Evolutionary conservation across 345 rosid genomes (phyloP), one percentile per base, ranked within the genome.

Genomic region (Populus pruinosa): DNA sequence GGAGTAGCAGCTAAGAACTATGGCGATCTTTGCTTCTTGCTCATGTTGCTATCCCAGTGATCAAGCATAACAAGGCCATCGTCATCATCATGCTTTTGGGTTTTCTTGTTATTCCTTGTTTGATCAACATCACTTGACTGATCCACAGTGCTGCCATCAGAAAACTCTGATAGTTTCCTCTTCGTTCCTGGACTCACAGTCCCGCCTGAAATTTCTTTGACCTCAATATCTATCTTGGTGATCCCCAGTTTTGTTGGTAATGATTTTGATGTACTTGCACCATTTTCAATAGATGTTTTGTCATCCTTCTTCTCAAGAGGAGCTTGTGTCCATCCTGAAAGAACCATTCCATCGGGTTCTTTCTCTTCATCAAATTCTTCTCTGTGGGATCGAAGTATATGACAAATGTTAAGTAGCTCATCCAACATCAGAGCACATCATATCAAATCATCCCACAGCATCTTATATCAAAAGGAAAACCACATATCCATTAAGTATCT

Each of bases 341-440:
- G 97, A 76, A 92, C 86, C 99, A 96, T 92, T 82, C 90, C 97
- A 83, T 96, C 99, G 1, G 98, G 97, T 85, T 96, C 99, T 80
- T 91, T 93, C 85, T 96, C 99, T 82, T 90, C 94, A 5, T 96
- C 97, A 76, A 96, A 96, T 72, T 90, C 93, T 72, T 92, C 98
- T 86, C 99, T 96, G 88, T 21, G 4, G 77, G 59, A 69, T 49
- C 8, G 39, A 74, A 67, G 11, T 8, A 16, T 8, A 10, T 0
- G 39, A 20, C 11, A 69, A 44, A 66, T 64, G 70, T 27, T 50
- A 29, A 61, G 71, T 23, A 18, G 47, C 31, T 9, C 59, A 55
- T 73, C 69, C 70, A 50, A 76, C 18, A 67, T 71, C 79, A 76
- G 50, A 36, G 53, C 65, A 33, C 5, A 4, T 59, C 59, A 53